Conservation (phyloP, 2,329 filamentous ascomycete genomes). For the Incumbomyces lentus region DNA sequence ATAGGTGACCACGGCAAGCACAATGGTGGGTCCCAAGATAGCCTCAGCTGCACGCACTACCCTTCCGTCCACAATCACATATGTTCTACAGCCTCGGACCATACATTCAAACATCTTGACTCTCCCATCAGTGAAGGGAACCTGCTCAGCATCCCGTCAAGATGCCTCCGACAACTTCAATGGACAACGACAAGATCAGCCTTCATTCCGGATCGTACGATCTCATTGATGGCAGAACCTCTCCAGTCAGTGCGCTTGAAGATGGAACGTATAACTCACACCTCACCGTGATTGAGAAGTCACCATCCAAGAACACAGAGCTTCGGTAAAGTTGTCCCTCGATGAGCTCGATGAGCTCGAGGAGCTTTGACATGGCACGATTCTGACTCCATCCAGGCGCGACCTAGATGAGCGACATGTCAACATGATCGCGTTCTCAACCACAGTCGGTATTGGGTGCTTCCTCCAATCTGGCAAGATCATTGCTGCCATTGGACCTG, state of each 20-base stretch:
- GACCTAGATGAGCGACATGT: conserved; percentile 5
- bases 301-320: conserved; percentile 1
- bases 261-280: conserved; percentile 3
- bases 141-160: not conserved
- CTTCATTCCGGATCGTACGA: not conserved
- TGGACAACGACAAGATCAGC: conserved; percentile 1
- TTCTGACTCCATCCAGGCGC: not conserved
- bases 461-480: conserved; percentile 16
- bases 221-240: conserved; percentile 1
- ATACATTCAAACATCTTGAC: not conserved
- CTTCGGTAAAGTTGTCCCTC: not conserved
- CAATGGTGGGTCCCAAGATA: too few relatives aligned
- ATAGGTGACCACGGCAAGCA: too few relatives aligned
- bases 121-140: not conserved
- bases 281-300: conserved; percentile 3
- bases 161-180: conserved; percentile 4
- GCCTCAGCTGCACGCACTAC: not conserved
- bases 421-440: conserved; percentile 19
- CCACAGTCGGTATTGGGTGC: conserved; percentile 14
- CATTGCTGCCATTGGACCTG: conserved; percentile 12
- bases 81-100: not conserved
- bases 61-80: not conserved
- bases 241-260: conserved; percentile 1
- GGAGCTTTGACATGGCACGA: not conserved
- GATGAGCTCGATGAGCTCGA: not conserved